These are phyloP conservation scores for Tetradesmus obliquus DNA, from an alignment of 139 green algal genomes.

Conservation along the genomic window DNA sequence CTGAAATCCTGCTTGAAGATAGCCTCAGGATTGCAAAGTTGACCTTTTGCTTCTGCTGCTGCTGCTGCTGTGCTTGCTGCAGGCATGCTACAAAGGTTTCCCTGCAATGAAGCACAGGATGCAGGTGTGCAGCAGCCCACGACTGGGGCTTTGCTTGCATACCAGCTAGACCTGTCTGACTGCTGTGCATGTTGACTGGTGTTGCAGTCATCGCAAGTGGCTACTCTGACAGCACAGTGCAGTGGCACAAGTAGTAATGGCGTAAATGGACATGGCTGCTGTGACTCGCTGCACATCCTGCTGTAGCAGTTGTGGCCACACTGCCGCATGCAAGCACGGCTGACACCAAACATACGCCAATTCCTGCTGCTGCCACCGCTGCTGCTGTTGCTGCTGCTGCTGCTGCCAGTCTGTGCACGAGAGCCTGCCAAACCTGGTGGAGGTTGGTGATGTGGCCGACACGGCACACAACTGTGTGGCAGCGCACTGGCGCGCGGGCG, in stretches of 20 bases:
- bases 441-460: slow-evolving; percentile 23
- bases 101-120: slow-evolving; percentile 24
- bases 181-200: neutral
- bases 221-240: neutral
- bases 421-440: neutral
- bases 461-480: slow-evolving; percentile 32
- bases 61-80: neutral
- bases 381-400: neutral
- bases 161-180: neutral
- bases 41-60: neutral
- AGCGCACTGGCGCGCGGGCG: slow-evolving; percentile 21
- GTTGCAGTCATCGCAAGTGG: neutral
- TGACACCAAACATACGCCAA: neutral
- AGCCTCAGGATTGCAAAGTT: too few relatives aligned
- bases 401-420: slow-evolving; percentile 26
- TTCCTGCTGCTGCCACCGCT: neutral
- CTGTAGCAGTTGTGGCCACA: neutral
- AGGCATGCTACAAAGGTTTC: slow-evolving; percentile 37
- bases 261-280: too few relatives aligned
- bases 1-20: too few relatives aligned
- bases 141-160: neutral
- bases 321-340: too few relatives aligned
- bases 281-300: neutral
- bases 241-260: neutral
- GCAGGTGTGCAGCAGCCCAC: neutral